A percentile compares a stretch with the other conserved stretches of the same genome.
Conservation (phyloP, 2,329 filamentous ascomycete species). For the Ophiostoma sp. region DNA sequence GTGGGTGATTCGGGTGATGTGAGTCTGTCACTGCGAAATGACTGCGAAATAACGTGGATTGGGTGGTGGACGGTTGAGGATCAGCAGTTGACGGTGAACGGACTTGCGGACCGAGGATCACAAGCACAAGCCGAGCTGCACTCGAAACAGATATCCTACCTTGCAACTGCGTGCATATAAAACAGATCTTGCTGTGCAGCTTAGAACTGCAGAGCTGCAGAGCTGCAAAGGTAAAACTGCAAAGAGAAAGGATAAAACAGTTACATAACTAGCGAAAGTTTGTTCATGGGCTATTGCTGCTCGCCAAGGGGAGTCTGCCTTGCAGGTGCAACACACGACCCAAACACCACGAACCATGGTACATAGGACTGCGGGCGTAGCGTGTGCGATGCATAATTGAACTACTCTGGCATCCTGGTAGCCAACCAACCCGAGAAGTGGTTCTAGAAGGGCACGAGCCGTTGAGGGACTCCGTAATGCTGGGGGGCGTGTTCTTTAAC, state of each 20-base stretch:
- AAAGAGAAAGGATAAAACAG: not conserved
- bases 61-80: not conserved
- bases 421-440: not conserved
- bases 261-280: not conserved
- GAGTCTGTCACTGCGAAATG: not conserved
- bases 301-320: constrained; percentile 7
- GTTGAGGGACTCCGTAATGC: not conserved
- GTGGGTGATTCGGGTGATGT: not conserved
- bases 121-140: not conserved
- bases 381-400: not conserved
- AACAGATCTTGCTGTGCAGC: not conserved
- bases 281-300: not conserved
- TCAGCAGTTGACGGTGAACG: not conserved
- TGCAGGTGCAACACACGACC: not conserved
- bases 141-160: not conserved
- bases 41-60: not conserved
- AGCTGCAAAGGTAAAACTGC: not conserved
- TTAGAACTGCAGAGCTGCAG: not conserved
- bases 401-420: constrained; percentile 2
- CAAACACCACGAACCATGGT: not conserved
- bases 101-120: not conserved
- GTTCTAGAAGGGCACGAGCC: constrained; percentile 9
- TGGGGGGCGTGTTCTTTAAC: not conserved
- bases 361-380: not conserved
- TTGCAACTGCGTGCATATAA: not conserved